Percentiles rank a stretch among this genome's conserved stretches.
Conservation (phyloP, 192 early-diverging fungal species). For the Thoreauomyces humboldtii region DNA sequence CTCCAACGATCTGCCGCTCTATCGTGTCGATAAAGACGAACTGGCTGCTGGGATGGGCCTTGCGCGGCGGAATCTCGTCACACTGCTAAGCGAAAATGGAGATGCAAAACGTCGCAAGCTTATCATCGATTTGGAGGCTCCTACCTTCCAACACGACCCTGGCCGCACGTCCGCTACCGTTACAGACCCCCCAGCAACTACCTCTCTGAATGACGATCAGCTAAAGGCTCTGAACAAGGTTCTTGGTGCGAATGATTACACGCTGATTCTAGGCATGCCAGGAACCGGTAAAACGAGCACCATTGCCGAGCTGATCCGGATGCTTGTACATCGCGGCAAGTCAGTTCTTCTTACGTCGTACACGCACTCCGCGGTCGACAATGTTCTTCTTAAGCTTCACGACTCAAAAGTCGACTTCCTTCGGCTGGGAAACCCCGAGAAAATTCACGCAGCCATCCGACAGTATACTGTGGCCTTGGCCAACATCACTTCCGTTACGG, state of each 20-base stretch:
- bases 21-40: conserved; percentile 85
- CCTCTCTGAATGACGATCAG: conserved; percentile 72
- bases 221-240: conserved; percentile 65
- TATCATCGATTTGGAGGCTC: conserved; percentile 77
- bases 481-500: conserved; percentile 53
- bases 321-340: conserved; percentile 66
- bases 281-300: conserved; percentile 96
- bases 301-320: conserved; percentile 72
- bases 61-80: conserved; percentile 73
- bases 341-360: conserved; percentile 84
- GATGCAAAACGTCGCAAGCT: conserved; percentile 58
- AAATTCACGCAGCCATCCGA: conserved; percentile 48
- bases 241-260: conserved; percentile 79
- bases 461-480: conserved; percentile 28
- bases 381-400: conserved; percentile 83
- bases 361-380: conserved; percentile 92
- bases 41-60: conserved; percentile 63
- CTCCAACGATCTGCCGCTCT: conserved; percentile 39
- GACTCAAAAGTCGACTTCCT: conserved; percentile 64
- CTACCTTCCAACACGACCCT: conserved; percentile 53
- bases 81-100: conserved; percentile 58
- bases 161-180: neutral
- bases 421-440: conserved; percentile 63
- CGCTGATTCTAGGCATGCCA: conserved; percentile 92
- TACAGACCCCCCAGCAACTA: conserved; percentile 9